Conservation (phyloP, 768 basidiomycete species). For the Naematelia encephala region DNA sequence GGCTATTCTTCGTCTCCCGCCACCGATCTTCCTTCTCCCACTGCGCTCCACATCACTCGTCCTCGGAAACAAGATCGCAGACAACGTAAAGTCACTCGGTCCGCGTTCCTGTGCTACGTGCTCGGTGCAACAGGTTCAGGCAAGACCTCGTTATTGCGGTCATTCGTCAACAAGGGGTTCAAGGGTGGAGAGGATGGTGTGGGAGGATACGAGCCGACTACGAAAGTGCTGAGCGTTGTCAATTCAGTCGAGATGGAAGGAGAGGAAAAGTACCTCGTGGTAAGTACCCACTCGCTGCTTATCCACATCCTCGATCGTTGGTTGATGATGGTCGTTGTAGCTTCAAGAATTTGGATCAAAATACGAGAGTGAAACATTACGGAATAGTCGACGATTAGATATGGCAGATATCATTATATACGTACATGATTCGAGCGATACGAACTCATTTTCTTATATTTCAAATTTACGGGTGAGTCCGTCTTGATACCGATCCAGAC, state of each 20-base stretch:
- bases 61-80: slow-evolving; percentile 78
- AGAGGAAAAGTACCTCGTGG: slow-evolving; percentile 92
- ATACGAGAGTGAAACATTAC: slow-evolving; percentile 85
- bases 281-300: slow-evolving; percentile 56
- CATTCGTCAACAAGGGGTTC: slow-evolving; percentile 81
- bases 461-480: slow-evolving; percentile 83
- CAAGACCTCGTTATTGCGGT: slow-evolving; percentile 80
- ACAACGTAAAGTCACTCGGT: slow-evolving; percentile 81
- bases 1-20: slow-evolving; percentile 64
- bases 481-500: background rate
- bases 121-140: slow-evolving; percentile 94
- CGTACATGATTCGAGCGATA: slow-evolving; percentile 96
- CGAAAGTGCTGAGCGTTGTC: slow-evolving; percentile 83
- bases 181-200: slow-evolving; percentile 51
- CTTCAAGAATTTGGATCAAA: slow-evolving; percentile 96
- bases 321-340: slow-evolving; percentile 54
- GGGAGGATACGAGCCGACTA: slow-evolving; percentile 76
- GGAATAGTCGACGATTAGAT: slow-evolving; percentile 86
- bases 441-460: slow-evolving; percentile 97
- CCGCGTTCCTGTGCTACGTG: slow-evolving; percentile 89
- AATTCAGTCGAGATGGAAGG: slow-evolving; percentile 93
- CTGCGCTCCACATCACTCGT: slow-evolving; percentile 77
- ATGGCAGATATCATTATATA: slow-evolving; percentile 91
- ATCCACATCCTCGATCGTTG: too few relatives aligned
- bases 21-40: slow-evolving; percentile 56